phyloP scores from a whole-genome alignment of 1,284 basidiomycete genomes.

The Ganoderma sp. region DNA sequence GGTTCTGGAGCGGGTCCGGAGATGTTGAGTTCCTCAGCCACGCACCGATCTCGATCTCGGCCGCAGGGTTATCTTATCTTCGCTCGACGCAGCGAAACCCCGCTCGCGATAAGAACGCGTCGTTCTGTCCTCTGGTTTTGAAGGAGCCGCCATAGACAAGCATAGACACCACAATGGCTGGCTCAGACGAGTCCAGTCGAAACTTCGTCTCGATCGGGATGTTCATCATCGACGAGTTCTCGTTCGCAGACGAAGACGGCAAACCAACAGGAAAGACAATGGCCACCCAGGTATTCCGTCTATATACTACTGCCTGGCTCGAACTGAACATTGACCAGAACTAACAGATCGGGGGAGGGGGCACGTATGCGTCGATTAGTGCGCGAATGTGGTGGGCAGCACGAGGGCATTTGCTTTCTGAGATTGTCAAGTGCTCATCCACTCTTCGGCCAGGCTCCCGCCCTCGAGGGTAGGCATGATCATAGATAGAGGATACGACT shows the following conservation, averaged over 20 bases:
- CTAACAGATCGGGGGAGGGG: constrained; percentile 88
- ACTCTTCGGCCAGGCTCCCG: constrained; percentile 57
- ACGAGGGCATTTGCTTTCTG: background rate
- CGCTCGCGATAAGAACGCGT: background rate
- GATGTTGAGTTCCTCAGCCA: background rate
- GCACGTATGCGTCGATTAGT: constrained; percentile 80
- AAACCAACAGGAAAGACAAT: constrained; percentile 51
- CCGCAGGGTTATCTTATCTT: constrained; percentile 25
- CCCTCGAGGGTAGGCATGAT: constrained; percentile 77
- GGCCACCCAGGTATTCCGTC: constrained; percentile 55
- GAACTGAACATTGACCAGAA: background rate
- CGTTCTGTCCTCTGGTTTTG: background rate
- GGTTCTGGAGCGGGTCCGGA: background rate
- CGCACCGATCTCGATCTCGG: background rate
- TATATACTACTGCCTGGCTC: no score
- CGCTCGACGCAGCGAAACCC: background rate
- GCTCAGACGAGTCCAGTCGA: background rate
- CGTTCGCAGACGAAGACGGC: constrained; percentile 63
- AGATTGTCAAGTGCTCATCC: background rate
- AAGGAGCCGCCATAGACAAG: background rate
- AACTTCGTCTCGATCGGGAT: constrained; percentile 77
- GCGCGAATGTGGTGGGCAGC: constrained; percentile 75
- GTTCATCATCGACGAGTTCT: constrained; percentile 89
- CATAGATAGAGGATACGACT: constrained; percentile 84
- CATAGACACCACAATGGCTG: background rate